Percentiles rank a stretch among this genome's conserved stretches.
Evolutionary conservation across 1,284 basidiomycete species (phyloP).

Genomic region (Exsudoporus floridanus): DNA sequence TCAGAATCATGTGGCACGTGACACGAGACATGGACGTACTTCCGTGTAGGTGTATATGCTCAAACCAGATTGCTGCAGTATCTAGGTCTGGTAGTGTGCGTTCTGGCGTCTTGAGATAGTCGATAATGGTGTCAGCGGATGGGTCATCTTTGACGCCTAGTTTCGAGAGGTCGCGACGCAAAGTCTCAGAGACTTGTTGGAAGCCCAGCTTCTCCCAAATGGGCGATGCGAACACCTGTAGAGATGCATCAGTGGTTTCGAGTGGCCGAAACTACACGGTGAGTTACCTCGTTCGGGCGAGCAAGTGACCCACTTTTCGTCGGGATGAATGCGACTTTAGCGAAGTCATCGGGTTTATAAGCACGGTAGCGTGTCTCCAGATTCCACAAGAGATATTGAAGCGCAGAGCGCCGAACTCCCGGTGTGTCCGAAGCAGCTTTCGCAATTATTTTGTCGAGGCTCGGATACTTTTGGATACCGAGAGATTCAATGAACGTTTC

Average conservation of each 20-base stretch:
- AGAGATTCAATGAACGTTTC: constrained; percentile 5
- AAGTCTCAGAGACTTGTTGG: constrained; percentile 5
- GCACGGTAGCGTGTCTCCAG: constrained; percentile 17
- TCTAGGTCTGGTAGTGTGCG: constrained; percentile 2
- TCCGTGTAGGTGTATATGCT: constrained; percentile 16
- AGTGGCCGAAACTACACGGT: not conserved
- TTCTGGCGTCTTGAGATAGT: constrained; percentile 1
- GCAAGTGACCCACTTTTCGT: constrained; percentile 9
- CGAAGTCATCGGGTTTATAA: constrained; percentile 21
- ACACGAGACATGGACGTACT: constrained; percentile 14
- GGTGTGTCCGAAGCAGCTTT: constrained; percentile 13
- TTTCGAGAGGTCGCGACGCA: constrained; percentile 3
- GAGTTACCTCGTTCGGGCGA: constrained; percentile 12
- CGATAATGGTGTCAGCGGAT: constrained; percentile 15
- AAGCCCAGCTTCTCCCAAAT: constrained; percentile 29
- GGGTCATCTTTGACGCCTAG: constrained; percentile 25
- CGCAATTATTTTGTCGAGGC: constrained; percentile 18
- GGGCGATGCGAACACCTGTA: constrained; percentile 23
- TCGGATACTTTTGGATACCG: constrained; percentile 19
- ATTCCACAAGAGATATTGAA: constrained; percentile 19
- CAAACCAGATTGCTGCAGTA: constrained; percentile 18
- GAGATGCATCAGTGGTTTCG: not conserved
- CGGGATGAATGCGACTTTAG: constrained; percentile 21
- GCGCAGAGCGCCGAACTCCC: constrained; percentile 10
- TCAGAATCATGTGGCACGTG: constrained; percentile 1